Percentiles rank a stretch among this genome's conserved stretches.
These are phyloP conservation scores for Cucurbitaria berberidis DNA, from an alignment of 2,329 filamentous ascomycete species.

Conservation along the genomic window DNA sequence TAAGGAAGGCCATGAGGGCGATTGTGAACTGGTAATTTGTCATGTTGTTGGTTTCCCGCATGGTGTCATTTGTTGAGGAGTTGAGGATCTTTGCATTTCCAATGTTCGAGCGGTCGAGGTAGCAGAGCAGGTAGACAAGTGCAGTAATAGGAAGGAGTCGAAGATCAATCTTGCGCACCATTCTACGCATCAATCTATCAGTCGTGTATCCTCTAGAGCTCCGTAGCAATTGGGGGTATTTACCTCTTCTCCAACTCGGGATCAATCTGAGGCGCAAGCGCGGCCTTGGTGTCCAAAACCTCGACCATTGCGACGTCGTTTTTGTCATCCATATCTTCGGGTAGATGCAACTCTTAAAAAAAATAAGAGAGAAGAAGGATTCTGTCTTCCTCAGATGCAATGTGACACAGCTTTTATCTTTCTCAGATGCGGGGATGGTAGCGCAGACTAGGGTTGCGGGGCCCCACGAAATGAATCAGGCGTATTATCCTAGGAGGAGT, in stretches of 20 bases:
- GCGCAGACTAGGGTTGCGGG: too few relatives aligned
- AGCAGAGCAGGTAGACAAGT: slow-evolving; percentile 3
- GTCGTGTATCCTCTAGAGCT: too few relatives aligned
- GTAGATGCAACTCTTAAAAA: neutral
- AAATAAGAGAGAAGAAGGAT: neutral
- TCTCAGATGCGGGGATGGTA: too few relatives aligned
- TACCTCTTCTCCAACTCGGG: neutral
- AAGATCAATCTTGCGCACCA: slow-evolving; percentile 1
- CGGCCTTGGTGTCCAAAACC: neutral
- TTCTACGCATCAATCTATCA: neutral
- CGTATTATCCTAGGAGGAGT: too few relatives aligned
- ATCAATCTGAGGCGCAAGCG: neutral
- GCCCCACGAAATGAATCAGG: neutral
- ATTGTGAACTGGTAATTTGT: slow-evolving; percentile 60
- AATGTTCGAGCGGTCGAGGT: slow-evolving; percentile 1
- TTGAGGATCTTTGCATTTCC: slow-evolving; percentile 74
- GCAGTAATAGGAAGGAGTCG: neutral
- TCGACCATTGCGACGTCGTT: neutral
- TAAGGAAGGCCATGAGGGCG: slow-evolving; percentile 27
- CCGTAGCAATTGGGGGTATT: neutral
- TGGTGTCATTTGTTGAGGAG: slow-evolving; percentile 62
- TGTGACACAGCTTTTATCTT: neutral
- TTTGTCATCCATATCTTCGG: neutral
- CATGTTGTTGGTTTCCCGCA: slow-evolving; percentile 67
- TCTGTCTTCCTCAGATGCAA: neutral